Base-by-base conservation (phyloP, 768 basidiomycete species). In the Rhizopogon vesiculosus region DNA sequence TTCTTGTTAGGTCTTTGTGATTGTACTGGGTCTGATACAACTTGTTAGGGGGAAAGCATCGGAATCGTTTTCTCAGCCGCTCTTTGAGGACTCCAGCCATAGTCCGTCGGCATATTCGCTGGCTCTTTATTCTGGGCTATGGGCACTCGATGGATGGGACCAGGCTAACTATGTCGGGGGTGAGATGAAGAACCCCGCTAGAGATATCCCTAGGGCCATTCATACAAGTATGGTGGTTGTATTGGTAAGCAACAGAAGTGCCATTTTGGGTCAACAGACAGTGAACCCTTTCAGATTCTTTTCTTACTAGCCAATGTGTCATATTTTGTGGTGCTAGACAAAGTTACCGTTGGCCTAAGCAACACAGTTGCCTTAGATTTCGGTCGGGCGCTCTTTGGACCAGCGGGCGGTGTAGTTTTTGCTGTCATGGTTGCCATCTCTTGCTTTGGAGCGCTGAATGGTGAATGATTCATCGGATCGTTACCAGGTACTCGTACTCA, bases 91-190 rank as follows among this genome's bases (percentile, higher is more conserved):
- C 7, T 87, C 91, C 16, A 89, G 86, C 54, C 79, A 72, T 16
- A 90, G 90, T 58, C 89, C 93, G 0, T 89, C 91, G 1, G 77
- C 84, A 2, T 98, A 93, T 72, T 91, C 95, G 6, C 76, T 98
- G n/a, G 96, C 95, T 0, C 75, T 98, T 6, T 99, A 97, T 70
- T 96, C 93, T 10, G 92, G 93, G 3, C 74, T 98, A 4, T 98
- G 90, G 92, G 94, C 94, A 2, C 94, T 92, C 61, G 94, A 94
- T 69, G 96, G 96, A 0, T 99, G 94, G 94, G 95, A 95, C 64
- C 89, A 91, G 70, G 87, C 82, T 29, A 94, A 93, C 66, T 96
- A 89, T 59, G 91, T 98, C 15, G 91, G 89, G 13, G 95, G 91
- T 29, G 93, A 93, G 69, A 90, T 98, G 74, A 74, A 77, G 53